phyloP scores from a whole-genome alignment of 305 asterid genomes.

The Solanum aculeatissimum region DNA sequence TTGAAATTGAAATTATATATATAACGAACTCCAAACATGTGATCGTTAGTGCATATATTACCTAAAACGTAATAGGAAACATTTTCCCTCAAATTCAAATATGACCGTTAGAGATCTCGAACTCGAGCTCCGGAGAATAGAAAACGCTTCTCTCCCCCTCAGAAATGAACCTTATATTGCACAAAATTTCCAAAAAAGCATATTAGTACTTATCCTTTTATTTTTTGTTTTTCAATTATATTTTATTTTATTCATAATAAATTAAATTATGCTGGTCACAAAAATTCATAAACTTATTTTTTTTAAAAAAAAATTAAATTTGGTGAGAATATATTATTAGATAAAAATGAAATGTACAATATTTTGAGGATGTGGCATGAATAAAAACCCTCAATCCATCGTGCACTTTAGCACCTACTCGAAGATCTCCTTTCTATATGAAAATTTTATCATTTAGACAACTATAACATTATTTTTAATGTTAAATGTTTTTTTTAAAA shows the following conservation, averaged over 20 bases:
- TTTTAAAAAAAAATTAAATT: background rate
- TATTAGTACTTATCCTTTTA: too few relatives aligned
- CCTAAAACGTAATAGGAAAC: background rate
- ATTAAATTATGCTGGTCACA: background rate
- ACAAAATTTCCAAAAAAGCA: too few relatives aligned
- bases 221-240: too few relatives aligned
- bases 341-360: too few relatives aligned
- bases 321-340: background rate
- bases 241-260: background rate
- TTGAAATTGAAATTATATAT: too few relatives aligned
- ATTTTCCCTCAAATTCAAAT: background rate
- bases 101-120: background rate
- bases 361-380: background rate
- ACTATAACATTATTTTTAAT: too few relatives aligned
- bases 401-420: background rate
- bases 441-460: too few relatives aligned
- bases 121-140: background rate
- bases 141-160: too few relatives aligned
- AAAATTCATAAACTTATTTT: background rate
- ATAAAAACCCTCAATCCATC: background rate
- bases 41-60: background rate
- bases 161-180: too few relatives aligned
- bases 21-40: too few relatives aligned
- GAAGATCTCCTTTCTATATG: too few relatives aligned
- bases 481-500: too few relatives aligned